phyloP scores from a whole-genome alignment of 306 rosid species.

The Vachellia collinsii region DNA sequence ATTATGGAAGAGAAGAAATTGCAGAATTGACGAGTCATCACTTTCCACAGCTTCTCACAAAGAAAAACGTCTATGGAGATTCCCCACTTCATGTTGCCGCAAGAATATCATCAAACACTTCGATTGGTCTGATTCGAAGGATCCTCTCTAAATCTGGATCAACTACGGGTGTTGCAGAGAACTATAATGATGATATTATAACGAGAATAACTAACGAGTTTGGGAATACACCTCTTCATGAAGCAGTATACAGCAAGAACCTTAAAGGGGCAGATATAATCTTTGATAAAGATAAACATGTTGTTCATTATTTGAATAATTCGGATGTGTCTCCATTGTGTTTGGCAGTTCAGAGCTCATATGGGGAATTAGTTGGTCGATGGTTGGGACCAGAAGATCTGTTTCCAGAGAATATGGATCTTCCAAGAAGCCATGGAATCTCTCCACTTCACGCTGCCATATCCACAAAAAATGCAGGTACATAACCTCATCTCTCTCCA shows the following conservation, averaged over 20 bases:
- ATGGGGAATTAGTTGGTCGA: not conserved
- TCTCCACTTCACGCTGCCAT: constrained; percentile 7
- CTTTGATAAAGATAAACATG: not conserved
- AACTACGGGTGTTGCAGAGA: not conserved
- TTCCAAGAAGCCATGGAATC: not conserved
- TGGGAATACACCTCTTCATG: not conserved
- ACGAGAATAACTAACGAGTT: not conserved
- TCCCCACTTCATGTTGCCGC: not conserved
- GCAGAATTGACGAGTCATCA: not conserved
- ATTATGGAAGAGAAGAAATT: not conserved
- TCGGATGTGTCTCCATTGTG: not conserved
- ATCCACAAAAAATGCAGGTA: not conserved
- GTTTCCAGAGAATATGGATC: not conserved
- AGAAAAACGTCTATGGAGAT: not conserved
- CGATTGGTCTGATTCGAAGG: not conserved
- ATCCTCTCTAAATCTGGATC: not conserved
- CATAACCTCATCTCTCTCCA: not conserved
- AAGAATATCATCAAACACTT: not conserved
- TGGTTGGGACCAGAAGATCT: not conserved
- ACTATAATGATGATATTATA: no score
- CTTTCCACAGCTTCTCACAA: not conserved
- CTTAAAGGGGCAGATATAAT: not conserved
- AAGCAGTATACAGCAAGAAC: not conserved
- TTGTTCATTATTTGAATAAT: not conserved
- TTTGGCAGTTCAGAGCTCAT: not conserved